Conservation (phyloP, 2,329 filamentous ascomycete species). For the Clarireedia hainanense region DNA sequence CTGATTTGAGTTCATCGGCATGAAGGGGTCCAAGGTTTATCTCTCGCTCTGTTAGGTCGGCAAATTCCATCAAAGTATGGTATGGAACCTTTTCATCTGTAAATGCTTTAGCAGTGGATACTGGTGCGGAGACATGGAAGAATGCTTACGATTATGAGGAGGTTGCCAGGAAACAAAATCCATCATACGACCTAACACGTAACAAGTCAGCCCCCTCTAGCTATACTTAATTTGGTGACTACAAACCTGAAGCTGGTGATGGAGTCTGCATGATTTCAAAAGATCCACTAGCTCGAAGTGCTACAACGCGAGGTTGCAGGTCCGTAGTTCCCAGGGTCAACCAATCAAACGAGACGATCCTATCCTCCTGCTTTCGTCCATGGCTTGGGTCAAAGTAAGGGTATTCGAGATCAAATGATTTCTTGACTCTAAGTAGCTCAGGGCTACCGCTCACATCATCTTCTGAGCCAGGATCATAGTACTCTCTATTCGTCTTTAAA, state of each 20-base stretch:
- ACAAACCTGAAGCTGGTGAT: conserved; percentile 41
- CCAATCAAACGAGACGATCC: conserved; percentile 63
- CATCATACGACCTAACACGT: conserved; percentile 38
- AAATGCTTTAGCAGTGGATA: not conserved
- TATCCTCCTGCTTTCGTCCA: conserved; percentile 42
- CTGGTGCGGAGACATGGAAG: not conserved
- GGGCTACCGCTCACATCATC: conserved; percentile 44
- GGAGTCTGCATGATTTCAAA: conserved; percentile 57
- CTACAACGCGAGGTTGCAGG: conserved; percentile 49
- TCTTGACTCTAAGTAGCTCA: conserved; percentile 51
- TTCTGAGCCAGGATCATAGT: conserved; percentile 33
- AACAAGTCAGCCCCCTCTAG: not conserved
- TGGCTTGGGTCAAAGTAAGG: conserved; percentile 40
- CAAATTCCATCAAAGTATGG: conserved; percentile 48
- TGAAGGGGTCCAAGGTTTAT: conserved; percentile 48
- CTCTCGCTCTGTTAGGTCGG: conserved; percentile 42
- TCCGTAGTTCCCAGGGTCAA: conserved; percentile 49
- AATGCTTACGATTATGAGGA: conserved; percentile 39
- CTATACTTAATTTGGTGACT: not conserved
- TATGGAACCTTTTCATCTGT: conserved; percentile 43
- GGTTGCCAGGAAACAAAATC: conserved; percentile 54
- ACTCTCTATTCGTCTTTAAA: conserved; percentile 50
- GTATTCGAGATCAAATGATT: conserved; percentile 55
- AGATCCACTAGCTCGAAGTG: conserved; percentile 50
- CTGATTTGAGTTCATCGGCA: conserved; percentile 44